Evolutionary conservation across 139 green algal species (phyloP).

Genomic region (Pedinophyceae sp.): DNA sequence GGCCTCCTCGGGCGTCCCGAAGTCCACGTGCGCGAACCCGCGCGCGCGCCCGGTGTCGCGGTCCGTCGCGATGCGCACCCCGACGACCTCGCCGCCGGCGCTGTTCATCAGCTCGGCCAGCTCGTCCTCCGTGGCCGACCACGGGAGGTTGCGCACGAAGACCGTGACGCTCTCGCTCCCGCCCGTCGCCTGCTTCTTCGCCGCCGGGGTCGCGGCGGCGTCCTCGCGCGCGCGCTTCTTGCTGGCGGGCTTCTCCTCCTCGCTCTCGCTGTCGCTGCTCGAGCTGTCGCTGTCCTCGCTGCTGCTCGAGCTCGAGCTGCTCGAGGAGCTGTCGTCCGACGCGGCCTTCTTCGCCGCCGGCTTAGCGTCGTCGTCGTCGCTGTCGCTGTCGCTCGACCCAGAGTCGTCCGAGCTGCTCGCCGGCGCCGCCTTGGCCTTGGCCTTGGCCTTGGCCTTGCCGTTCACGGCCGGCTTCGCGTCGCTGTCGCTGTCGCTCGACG

Average conservation of each 20-base stretch:
- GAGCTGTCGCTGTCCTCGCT: not conserved
- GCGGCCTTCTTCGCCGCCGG: not conserved
- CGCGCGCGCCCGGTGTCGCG: constrained; percentile 30
- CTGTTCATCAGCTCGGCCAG: constrained; percentile 35
- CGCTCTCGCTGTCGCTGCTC: not conserved
- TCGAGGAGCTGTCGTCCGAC: not conserved
- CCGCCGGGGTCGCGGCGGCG: not conserved
- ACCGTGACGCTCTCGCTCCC: constrained; percentile 27
- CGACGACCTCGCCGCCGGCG: constrained; percentile 32
- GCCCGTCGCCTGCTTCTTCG: constrained; percentile 11
- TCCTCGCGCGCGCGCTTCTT: not conserved
- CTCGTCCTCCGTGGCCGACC: constrained; percentile 26
- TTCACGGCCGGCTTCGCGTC: not conserved
- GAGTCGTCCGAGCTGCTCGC: not conserved
- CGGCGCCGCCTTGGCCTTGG: not conserved
- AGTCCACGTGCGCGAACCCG: constrained; percentile 57
- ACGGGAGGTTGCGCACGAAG: constrained; percentile 60
- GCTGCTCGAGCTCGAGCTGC: not conserved
- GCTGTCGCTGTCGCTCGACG: not conserved
- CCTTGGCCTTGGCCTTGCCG: not conserved
- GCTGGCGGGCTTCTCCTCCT: not conserved
- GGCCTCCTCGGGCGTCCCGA: constrained; percentile 25
- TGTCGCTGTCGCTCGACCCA: too few species aligned
- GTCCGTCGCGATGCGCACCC: constrained; percentile 37
- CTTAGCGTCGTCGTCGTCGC: too few species aligned